Conservation (phyloP, 495 filamentous ascomycete species). For the Penicillium desertorum region DNA sequence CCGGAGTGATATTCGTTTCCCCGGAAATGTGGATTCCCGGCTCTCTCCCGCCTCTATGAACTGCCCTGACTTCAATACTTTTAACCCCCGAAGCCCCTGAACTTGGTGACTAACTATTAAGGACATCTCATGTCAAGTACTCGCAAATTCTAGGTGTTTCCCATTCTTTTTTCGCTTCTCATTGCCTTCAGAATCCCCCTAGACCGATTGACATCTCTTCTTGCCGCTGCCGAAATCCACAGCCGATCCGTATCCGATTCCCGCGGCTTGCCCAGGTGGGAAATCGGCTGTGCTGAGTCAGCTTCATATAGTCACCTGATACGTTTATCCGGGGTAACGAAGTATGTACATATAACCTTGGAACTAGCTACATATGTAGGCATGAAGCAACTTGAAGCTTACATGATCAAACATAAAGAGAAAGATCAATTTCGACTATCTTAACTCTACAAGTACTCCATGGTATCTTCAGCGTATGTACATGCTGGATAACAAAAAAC, state of each 20-base stretch:
- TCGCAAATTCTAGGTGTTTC: background rate
- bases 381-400: background rate
- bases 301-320: background rate
- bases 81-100: background rate
- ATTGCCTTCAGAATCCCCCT: background rate
- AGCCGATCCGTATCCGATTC: constrained; percentile 13
- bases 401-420: background rate
- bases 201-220: background rate
- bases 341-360: background rate
- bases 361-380: no score
- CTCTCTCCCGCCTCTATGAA: constrained; percentile 2
- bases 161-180: constrained; percentile 1
- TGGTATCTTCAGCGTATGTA: constrained; percentile 30
- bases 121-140: background rate
- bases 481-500: constrained; percentile 14
- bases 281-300: background rate
- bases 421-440: background rate
- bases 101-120: background rate
- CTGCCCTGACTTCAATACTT: background rate
- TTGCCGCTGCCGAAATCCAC: constrained; percentile 14
- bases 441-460: constrained; percentile 9
- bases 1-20: constrained; percentile 15
- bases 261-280: constrained; percentile 2
- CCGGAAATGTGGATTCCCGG: constrained; percentile 21
- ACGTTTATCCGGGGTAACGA: constrained; percentile 5